Evolutionary conservation across 306 rosid species (phyloP), one percentile per base, ranked within the genome.

Genomic region (Arachis stenosperma): DNA sequence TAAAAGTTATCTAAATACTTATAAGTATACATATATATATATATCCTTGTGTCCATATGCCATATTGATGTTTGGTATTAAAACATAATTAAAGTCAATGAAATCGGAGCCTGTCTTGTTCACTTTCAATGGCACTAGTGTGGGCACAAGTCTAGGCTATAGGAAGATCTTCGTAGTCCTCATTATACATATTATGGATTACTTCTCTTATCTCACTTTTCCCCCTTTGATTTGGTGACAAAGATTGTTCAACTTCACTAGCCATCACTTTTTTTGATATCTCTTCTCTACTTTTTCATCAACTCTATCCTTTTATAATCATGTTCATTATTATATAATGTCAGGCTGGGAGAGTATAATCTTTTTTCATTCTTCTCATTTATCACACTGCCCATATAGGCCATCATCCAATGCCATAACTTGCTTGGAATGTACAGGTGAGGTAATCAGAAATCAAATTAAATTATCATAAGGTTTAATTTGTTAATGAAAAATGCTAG

Each of bases 201-300:
- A 17, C 71, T 67, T 33, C 80, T 52, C 52, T 2, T 13, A 4
- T 55, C 47, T 70, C 62, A 65, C 42, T 59, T 41, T 30, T 33
- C 37, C 37, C 37, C 37, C 37, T 9, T 69, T 43, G 11, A 17
- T 70, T 48, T 43, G 29, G 37, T 50, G 62, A 81, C 33, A 76
- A 60, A 75, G 70, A 75, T 47, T 62, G 51, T 37, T 41, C 42
- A 56, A 22, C 27, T 22, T 13, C 52, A 9, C 52, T 0, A 12
- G 9, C 58, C 47, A 43, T 56, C 13, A 50, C 77, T 55, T 61
- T 75, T 65, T 60, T 81, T 65, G 43, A 55, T 59, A 56, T 75
- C 50, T 64, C 42, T 37, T 37, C 36, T 53, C 53, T 66, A 66
- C 76, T 51, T 76, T 67, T 37, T 36, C 57, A 60, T 76, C 42